A percentile compares a stretch with the other conserved stretches of the same genome.
These are phyloP conservation scores for Hirschioporus abietinus DNA, from an alignment of 768 basidiomycete genomes.

Conservation along the genomic window DNA sequence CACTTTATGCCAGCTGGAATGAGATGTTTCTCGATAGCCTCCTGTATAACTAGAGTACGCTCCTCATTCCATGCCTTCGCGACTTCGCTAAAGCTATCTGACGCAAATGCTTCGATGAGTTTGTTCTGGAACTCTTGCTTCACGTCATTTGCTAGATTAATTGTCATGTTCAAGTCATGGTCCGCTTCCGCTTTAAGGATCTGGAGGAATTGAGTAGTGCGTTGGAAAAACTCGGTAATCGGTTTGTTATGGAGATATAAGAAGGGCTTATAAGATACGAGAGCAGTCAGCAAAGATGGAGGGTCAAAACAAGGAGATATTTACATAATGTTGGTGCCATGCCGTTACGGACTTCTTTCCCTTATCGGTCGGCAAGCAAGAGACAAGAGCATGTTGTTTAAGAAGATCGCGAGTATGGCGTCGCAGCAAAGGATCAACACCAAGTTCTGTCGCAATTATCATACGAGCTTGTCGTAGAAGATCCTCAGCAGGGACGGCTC, in stretches of 20 bases:
- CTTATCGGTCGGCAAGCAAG: constrained; percentile 82
- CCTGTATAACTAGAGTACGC: constrained; percentile 70
- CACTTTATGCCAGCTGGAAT: constrained; percentile 82
- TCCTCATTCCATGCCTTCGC: constrained; percentile 91
- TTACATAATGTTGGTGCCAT: constrained; percentile 38
- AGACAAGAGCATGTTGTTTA: constrained; percentile 67
- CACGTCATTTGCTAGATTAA: constrained; percentile 58
- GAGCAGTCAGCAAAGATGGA: not conserved
- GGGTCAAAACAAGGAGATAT: constrained; percentile 10
- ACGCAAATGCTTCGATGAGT: constrained; percentile 77
- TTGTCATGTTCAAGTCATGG: constrained; percentile 71
- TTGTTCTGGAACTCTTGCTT: constrained; percentile 66
- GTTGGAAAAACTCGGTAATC: constrained; percentile 57
- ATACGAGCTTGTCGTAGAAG: constrained; percentile 69
- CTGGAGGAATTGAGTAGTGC: constrained; percentile 74
- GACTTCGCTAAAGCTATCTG: constrained; percentile 78
- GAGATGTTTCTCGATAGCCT: constrained; percentile 76
- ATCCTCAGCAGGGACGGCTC: constrained; percentile 57
- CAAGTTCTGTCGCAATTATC: constrained; percentile 85
- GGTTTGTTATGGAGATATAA: constrained; percentile 88
- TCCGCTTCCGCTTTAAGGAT: constrained; percentile 91
- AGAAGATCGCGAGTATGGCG: constrained; percentile 72
- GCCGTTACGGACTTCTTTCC: constrained; percentile 3
- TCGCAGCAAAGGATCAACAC: constrained; percentile 86
- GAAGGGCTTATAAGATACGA: constrained; percentile 60